Base-by-base conservation (phyloP, 768 basidiomycete species). In the Polyporus arcularius region DNA sequence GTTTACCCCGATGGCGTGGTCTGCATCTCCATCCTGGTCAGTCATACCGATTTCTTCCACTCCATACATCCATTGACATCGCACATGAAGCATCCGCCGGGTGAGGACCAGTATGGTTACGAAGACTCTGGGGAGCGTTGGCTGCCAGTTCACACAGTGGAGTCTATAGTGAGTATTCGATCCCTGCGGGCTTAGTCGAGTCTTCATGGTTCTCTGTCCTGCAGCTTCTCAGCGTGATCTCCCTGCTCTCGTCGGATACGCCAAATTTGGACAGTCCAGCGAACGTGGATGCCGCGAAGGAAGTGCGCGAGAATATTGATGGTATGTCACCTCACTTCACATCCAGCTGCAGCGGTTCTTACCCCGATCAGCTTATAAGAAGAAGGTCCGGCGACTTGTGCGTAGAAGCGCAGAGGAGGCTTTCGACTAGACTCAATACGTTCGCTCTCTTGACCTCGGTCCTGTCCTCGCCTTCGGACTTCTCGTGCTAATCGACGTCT, bases 81-180 rank as follows among this genome's bases (percentile, higher is more conserved):
- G 26, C 46, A 54, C 35, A 5, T 53, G 1, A 66, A 97, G 94
- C 96, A 98, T 70, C 86, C 92, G 39, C 96, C 96, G 0, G 96
- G 95, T 35, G 93, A 96, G 41, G 96, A 99, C 75, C 92, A 98
- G 73, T 98, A 91, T 67, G 91, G 96, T 11, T 98, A 96, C 69
- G 97, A 99, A 73, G 93, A 96, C 68, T 94, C 97, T 1, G 90
- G 93, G 46, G 97, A 99, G 78, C 79, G 97, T 63, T 99, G 97
- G 97, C 79, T 96, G 80, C 97, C 97, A 4, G 94, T 99, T 48
- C 97, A 99, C 73, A 91, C 92, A 1, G 90, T 98, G 38, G 95
- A 98, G 78, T 94, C 94, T 5, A 98, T 99, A 65, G 96, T 98
- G 66, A 72, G 82, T 48, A 10, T 2, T 65, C 42, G 21, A 26